phyloP scores from a whole-genome alignment of 768 basidiomycete genomes.

The Clathrus columnatus region DNA sequence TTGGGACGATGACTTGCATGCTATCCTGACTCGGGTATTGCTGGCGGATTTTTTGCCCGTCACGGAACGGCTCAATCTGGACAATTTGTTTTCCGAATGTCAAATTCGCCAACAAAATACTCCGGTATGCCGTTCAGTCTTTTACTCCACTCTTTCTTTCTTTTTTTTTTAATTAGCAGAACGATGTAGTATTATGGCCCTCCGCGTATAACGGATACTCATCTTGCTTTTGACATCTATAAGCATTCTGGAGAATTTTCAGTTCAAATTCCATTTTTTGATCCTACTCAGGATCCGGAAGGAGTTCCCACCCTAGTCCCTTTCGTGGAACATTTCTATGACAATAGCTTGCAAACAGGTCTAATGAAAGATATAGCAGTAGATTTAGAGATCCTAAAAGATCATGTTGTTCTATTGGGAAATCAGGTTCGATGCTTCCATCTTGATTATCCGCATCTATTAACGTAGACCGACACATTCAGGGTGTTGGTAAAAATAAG shows the following conservation, averaged over 20 bases:
- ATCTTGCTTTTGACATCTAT: too few relatives aligned
- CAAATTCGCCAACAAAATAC: conserved; percentile 35
- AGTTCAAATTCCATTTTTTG: conserved; percentile 41
- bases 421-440: conserved; percentile 45
- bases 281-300: conserved; percentile 39
- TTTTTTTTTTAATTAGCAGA: not conserved
- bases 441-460: not conserved
- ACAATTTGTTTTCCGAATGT: conserved; percentile 41
- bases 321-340: conserved; percentile 62
- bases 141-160: conserved; percentile 9
- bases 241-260: too few relatives aligned
- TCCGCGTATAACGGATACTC: conserved; percentile 30
- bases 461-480: not conserved
- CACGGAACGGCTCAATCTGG: conserved; percentile 46
- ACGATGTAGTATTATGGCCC: conserved; percentile 41
- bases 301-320: conserved; percentile 53
- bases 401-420: conserved; percentile 57
- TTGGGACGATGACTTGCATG: conserved; percentile 36
- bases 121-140: conserved; percentile 26
- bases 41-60: conserved; percentile 55
- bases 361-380: conserved; percentile 58
- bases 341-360: conserved; percentile 59
- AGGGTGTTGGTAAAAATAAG: conserved; percentile 69
- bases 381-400: conserved; percentile 51
- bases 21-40: conserved; percentile 40